A percentile compares a stretch with the other conserved stretches of the same genome.
phyloP scores from a whole-genome alignment of 1,284 basidiomycete genomes.

The Ustilago sp. region DNA sequence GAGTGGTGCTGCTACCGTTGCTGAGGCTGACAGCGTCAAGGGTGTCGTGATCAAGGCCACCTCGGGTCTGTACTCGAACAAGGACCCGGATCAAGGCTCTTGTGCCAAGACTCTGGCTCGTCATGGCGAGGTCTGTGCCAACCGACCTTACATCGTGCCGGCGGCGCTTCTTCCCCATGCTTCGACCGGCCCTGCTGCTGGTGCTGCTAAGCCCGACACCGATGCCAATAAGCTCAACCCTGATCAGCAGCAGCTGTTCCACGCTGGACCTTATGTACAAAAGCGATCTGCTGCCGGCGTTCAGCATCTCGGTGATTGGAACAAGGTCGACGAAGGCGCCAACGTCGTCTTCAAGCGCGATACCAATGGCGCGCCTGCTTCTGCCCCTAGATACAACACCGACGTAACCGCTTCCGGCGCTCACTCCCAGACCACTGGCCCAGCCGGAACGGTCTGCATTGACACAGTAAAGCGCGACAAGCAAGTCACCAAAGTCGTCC shows the following conservation, averaged over 20 bases:
- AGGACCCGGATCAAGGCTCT: slow-evolving; percentile 28
- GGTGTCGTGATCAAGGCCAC: slow-evolving; percentile 37
- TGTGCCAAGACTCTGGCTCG: slow-evolving; percentile 42
- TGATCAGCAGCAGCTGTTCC: neutral
- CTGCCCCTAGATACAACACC: neutral
- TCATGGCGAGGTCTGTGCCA: slow-evolving; percentile 35
- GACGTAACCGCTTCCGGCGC: neutral
- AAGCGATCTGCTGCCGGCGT: slow-evolving; percentile 19
- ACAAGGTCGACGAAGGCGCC: neutral
- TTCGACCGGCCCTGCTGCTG: neutral
- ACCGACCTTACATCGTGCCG: slow-evolving; percentile 42
- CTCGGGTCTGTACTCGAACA: slow-evolving; percentile 30
- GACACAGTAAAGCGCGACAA: slow-evolving; percentile 45
- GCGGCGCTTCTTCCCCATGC: slow-evolving; percentile 11
- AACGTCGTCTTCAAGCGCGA: slow-evolving; percentile 28
- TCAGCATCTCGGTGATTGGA: slow-evolving; percentile 10
- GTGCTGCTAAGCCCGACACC: neutral
- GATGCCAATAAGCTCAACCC: neutral
- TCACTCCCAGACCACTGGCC: neutral
- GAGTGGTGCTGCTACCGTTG: slow-evolving; percentile 19
- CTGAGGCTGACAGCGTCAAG: neutral
- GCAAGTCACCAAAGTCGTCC: slow-evolving; percentile 38
- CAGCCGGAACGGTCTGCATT: slow-evolving; percentile 26
- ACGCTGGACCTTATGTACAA: slow-evolving; percentile 10
- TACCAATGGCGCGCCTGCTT: neutral